phyloP scores from a whole-genome alignment of 108 stramenopile genomes.

The Nitzschia sp. region DNA sequence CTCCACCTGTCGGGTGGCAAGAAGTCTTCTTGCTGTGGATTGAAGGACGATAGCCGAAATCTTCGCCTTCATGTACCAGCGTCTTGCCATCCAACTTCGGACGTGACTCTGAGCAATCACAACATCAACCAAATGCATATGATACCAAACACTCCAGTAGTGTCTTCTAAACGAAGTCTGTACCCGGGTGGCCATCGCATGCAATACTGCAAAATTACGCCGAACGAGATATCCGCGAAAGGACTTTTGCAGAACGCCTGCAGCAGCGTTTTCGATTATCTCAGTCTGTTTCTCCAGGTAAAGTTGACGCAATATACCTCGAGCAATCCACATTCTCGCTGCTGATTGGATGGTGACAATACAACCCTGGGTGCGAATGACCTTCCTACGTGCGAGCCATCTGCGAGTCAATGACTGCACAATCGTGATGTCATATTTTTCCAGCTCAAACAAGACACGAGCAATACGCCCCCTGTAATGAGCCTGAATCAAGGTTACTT shows the following conservation, averaged over 20 bases:
- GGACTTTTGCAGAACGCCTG: background rate
- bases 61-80: background rate
- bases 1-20: background rate
- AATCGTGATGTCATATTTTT: slow-evolving; percentile 36
- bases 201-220: background rate
- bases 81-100: slow-evolving; percentile 13
- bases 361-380: background rate
- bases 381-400: slow-evolving; percentile 1
- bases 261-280: background rate
- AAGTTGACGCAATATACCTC: background rate
- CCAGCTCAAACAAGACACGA: slow-evolving; percentile 12
- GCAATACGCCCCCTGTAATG: background rate
- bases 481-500: slow-evolving; percentile 11
- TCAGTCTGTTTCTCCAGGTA: background rate
- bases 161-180: slow-evolving; percentile 1
- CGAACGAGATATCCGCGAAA: background rate
- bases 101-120: slow-evolving; percentile 19
- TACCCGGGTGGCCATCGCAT: background rate
- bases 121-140: background rate
- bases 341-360: background rate
- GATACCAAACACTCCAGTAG: background rate
- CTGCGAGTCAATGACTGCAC: slow-evolving; percentile 24
- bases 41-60: slow-evolving; percentile 16
- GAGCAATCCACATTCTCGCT: slow-evolving; percentile 10
- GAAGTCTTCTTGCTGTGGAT: background rate